Percentiles rank a stretch among this genome's conserved stretches.
phyloP scores from a whole-genome alignment of 495 filamentous ascomycete genomes.

The Penicillium antarcticum region DNA sequence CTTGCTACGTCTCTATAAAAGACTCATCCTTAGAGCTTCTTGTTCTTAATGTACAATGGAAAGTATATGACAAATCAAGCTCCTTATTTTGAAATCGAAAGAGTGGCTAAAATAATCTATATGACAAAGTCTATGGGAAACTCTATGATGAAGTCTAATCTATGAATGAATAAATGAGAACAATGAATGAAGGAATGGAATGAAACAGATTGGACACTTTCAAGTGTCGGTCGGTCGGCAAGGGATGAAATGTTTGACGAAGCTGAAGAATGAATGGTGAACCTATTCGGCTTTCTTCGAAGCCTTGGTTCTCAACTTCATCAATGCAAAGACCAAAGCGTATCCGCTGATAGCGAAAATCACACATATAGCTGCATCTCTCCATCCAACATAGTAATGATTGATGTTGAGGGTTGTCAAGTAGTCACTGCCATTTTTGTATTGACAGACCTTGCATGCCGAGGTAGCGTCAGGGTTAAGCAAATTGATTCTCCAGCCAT shows the following conservation, averaged over 20 bases:
- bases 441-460: constrained; percentile 59
- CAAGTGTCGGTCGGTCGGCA: neutral
- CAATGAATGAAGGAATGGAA: neutral
- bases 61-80: too few relatives aligned
- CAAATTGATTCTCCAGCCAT: constrained; percentile 50
- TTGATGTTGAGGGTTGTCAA: constrained; percentile 34
- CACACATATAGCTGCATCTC: constrained; percentile 41
- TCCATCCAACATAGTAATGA: constrained; percentile 44
- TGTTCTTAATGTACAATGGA: too few relatives aligned
- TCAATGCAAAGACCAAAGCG: constrained; percentile 45
- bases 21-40: too few relatives aligned
- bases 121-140: too few relatives aligned
- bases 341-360: constrained; percentile 46
- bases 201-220: neutral
- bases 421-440: constrained; percentile 36
- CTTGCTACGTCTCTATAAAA: too few relatives aligned
- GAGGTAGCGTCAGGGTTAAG: constrained; percentile 48
- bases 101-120: too few relatives aligned
- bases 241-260: neutral
- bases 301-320: constrained; percentile 44
- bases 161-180: neutral
- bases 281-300: constrained; percentile 37
- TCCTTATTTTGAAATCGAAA: too few relatives aligned
- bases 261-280: neutral
- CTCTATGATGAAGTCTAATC: too few relatives aligned